Percentiles rank a stretch among this genome's conserved stretches.
Conservation (phyloP, 345 rosid species). For the Salix purpurea region DNA sequence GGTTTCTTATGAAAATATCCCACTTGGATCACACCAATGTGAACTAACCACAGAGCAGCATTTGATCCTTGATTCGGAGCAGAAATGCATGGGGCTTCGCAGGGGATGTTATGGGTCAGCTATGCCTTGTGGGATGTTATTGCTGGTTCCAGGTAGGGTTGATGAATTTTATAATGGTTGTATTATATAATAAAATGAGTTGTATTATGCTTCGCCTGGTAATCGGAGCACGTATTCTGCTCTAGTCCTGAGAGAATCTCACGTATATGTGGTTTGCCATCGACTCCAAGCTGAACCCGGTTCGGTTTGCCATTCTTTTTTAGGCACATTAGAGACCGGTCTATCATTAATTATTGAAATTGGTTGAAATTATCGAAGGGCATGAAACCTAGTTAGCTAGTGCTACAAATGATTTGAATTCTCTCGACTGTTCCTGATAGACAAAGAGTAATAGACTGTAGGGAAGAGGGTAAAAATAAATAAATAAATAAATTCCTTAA, state of each 20-base stretch:
- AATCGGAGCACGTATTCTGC: background rate
- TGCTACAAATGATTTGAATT: background rate
- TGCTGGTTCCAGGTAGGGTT: background rate
- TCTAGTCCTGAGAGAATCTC: background rate
- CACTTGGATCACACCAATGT: background rate
- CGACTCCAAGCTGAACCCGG: background rate
- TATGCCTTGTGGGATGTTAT: background rate
- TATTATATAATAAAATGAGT: background rate
- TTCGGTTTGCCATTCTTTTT: background rate
- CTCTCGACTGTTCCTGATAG: background rate
- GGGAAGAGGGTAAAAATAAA: background rate
- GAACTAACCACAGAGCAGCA: conserved; percentile 1
- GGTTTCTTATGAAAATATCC: background rate
- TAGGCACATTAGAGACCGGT: background rate
- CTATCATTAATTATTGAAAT: background rate
- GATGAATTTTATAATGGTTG: background rate
- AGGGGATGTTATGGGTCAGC: background rate
- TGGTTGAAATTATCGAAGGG: background rate
- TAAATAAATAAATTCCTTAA: too few species aligned
- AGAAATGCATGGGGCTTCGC: background rate
- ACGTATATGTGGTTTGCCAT: too few species aligned
- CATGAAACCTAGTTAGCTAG: too few species aligned
- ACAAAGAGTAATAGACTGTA: background rate
- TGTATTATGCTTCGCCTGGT: background rate
- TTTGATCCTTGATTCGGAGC: background rate